Evolutionary conservation across 257 asterid species (phyloP).

Genomic region (Mentha longifolia): DNA sequence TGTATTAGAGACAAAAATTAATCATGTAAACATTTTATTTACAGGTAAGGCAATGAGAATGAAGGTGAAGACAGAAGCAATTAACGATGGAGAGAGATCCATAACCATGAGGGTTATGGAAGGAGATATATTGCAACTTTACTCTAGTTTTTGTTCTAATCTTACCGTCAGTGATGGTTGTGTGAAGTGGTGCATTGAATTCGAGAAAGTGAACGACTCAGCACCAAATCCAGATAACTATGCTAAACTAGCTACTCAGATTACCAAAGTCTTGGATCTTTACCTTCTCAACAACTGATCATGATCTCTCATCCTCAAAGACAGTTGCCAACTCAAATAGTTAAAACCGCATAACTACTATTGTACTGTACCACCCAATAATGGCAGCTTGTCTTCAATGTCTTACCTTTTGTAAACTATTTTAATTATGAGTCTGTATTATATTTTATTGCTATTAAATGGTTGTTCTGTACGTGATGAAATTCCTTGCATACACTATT

Average conservation of each 20-base stretch:
- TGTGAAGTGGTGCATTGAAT: constrained; percentile 34
- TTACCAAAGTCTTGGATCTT: constrained; percentile 34
- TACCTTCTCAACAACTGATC: constrained; percentile 31
- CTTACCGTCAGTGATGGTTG: constrained; percentile 17
- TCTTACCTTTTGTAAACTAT: too few species aligned
- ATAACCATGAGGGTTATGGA: constrained; percentile 11
- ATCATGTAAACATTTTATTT: too few species aligned
- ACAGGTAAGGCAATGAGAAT: constrained; percentile 30
- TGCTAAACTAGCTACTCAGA: constrained; percentile 20
- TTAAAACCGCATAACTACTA: not conserved
- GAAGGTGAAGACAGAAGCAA: constrained; percentile 29
- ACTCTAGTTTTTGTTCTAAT: constrained; percentile 24
- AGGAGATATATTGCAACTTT: constrained; percentile 35
- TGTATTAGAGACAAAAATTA: too few species aligned
- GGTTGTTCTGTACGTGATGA: too few species aligned
- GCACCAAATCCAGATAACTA: constrained; percentile 42
- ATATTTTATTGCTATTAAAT: too few species aligned
- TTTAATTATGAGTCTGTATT: too few species aligned
- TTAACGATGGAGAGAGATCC: constrained; percentile 35
- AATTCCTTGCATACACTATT: too few species aligned
- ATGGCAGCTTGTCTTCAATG: too few species aligned
- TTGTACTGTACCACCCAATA: too few species aligned
- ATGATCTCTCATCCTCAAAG: not conserved
- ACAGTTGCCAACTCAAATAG: not conserved
- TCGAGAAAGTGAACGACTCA: constrained; percentile 31